Evolutionary conservation across 257 asterid genomes (phyloP).

Genomic region (Leonotis leonurus): DNA sequence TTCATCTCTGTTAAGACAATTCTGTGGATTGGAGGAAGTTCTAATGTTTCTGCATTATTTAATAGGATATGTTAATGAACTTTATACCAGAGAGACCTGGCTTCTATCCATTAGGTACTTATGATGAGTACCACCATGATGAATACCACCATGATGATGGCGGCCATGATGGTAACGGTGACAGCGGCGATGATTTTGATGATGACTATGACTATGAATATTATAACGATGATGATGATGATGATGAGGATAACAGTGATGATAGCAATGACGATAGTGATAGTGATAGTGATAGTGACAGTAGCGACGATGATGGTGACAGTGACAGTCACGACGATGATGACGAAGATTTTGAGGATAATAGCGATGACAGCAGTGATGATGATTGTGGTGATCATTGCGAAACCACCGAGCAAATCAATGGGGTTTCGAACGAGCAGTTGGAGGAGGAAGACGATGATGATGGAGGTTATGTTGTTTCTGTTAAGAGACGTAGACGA

Average conservation of each 20-base stretch:
- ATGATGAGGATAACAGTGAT: slow-evolving; percentile 18
- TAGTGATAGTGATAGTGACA: slow-evolving; percentile 11
- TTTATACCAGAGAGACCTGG: slow-evolving; percentile 25
- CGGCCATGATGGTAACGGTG: slow-evolving; percentile 18
- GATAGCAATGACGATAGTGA: slow-evolving; percentile 14
- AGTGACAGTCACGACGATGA: not conserved
- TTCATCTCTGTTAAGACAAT: slow-evolving; percentile 15
- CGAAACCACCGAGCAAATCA: not conserved
- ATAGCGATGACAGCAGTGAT: not conserved
- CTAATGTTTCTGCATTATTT: slow-evolving; percentile 35
- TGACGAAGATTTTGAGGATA: not conserved
- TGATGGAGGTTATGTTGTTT: slow-evolving; percentile 9
- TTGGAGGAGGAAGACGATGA: slow-evolving; percentile 14
- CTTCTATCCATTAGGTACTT: slow-evolving; percentile 35
- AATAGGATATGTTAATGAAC: slow-evolving; percentile 35
- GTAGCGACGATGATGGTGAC: not conserved
- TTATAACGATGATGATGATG: slow-evolving; percentile 19
- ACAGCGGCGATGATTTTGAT: slow-evolving; percentile 26
- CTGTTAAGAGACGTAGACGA: slow-evolving; percentile 9
- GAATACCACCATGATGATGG: slow-evolving; percentile 27
- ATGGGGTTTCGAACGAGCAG: slow-evolving; percentile 18
- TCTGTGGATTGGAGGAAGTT: slow-evolving; percentile 23
- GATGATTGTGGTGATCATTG: slow-evolving; percentile 7
- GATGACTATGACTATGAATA: slow-evolving; percentile 14
- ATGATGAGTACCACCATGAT: not conserved